Evolutionary conservation across 805 yeast species (phyloP).

Genomic region (Saturnispora dispora): DNA sequence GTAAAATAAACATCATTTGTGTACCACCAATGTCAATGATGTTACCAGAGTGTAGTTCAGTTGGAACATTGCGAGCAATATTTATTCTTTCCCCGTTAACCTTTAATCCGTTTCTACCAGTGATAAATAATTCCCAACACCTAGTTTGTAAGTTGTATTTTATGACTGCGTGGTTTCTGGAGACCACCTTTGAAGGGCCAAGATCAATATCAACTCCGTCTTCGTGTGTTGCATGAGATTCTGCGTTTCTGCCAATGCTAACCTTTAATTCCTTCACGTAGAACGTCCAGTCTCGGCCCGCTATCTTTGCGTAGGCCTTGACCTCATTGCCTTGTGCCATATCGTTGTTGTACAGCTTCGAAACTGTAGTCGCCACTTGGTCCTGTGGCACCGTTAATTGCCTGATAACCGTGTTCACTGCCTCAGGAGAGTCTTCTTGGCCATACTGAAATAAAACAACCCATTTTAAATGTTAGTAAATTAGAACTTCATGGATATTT

Average conservation of each 20-base stretch:
- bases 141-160: conserved; percentile 65
- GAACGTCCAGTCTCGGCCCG: conserved; percentile 90
- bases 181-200: conserved; percentile 96
- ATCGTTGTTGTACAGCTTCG: conserved; percentile 64
- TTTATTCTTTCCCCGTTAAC: conserved; percentile 59
- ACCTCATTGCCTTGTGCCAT: conserved; percentile 64
- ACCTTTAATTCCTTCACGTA: conserved; percentile 74
- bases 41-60: conserved; percentile 75
- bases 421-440: conserved; percentile 52
- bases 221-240: conserved; percentile 17
- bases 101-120: conserved; percentile 90
- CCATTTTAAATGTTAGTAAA: neutral
- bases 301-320: conserved; percentile 96
- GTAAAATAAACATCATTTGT: conserved; percentile 97
- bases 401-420: conserved; percentile 67
- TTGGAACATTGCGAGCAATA: conserved; percentile 31
- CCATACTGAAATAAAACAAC: neutral
- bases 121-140: conserved; percentile 75
- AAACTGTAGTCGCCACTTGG: conserved; percentile 54
- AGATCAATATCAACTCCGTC: conserved; percentile 67
- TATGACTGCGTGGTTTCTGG: conserved; percentile 82
- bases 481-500: neutral
- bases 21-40: conserved; percentile 93
- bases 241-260: conserved; percentile 80
- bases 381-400: conserved; percentile 64